Percentiles rank a stretch among this genome's conserved stretches.
These are phyloP conservation scores for Mycosarcoma mackinlayi DNA, from an alignment of 1,284 basidiomycete genomes.

Conservation along the genomic window DNA sequence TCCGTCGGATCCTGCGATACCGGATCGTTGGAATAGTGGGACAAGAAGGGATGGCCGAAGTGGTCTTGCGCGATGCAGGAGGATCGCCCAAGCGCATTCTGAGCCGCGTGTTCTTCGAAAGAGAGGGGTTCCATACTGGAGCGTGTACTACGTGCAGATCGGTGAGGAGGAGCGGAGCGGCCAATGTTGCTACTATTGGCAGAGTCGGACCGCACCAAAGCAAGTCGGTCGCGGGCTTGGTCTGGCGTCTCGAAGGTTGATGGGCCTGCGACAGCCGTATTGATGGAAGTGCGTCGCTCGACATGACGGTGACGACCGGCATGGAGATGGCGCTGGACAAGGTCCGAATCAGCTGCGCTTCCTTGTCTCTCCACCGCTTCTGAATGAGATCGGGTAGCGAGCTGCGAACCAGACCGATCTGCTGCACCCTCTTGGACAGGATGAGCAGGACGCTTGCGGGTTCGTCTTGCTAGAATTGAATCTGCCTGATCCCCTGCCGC, in stretches of 20 bases:
- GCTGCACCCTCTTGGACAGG: conserved; percentile 12
- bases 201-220: conserved; percentile 13
- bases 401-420: conserved; percentile 8
- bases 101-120: background rate
- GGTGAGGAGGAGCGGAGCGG: conserved; percentile 1
- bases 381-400: conserved; percentile 5
- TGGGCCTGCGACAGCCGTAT: conserved; percentile 1
- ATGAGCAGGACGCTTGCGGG: conserved; percentile 35
- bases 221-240: conserved; percentile 23
- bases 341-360: background rate
- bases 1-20: background rate
- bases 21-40: conserved; percentile 5
- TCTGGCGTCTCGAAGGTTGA: conserved; percentile 16
- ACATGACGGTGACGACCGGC: conserved; percentile 3
- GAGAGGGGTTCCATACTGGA: conserved; percentile 8
- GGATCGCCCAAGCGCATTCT: conserved; percentile 1
- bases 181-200: background rate
- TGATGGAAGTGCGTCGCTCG: conserved; percentile 6
- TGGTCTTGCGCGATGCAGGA: conserved; percentile 2
- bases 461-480: conserved; percentile 17
- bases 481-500: conserved; percentile 12
- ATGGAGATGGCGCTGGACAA: conserved; percentile 4
- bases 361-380: background rate
- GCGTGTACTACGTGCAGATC: conserved; percentile 18
- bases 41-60: conserved; percentile 8